Evolutionary conservation across 2,329 filamentous ascomycete genomes (phyloP), one percentile per base, ranked within the genome.

Genomic region (Ascochyta viciae-villosae): DNA sequence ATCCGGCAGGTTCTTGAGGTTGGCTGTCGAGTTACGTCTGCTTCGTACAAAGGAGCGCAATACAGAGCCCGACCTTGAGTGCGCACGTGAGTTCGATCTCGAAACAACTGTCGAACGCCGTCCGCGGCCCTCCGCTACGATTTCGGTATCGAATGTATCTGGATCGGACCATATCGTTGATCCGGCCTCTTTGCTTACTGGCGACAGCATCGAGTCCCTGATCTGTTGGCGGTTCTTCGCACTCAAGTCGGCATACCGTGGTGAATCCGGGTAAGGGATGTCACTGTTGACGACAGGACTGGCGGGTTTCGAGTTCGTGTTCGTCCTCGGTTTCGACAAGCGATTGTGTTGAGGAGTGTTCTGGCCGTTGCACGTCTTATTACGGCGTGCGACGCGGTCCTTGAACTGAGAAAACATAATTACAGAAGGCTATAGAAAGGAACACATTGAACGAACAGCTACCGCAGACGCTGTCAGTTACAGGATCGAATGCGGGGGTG

Each of bases 261-360:
- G 63, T 5, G 60, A 58, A 7, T 63, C 50, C 10, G 70, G 66
- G 19, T 51, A 56, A 2, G 70, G 64, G 9, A 66, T 65, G 19
- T 67, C 67, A 39, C 51, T 42, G n/a, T 61, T 60, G 27, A 57
- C 49, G 41, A 39, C 46, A 33, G 48, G 57, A 51, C 57, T 60
- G 47, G 37, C 62, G 35, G 19, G 31, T 9, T 60, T 64, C 16
- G 71, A 72, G 46, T 74, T 74, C 27, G 66, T 68, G 56, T 73
- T 74, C 9, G 74, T 75, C 61, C 68, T 75, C 7, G 74, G 72
- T 58, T 75, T 75, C 23, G 67, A 68, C 34, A 75, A 66, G 56
- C 65, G 64, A 57, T 75, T 66, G 42, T 68, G 58, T 31, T 58
- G 59, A 34, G 58, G 41, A 34, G 58, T 59, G 57, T 65, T 71